phyloP scores from a whole-genome alignment of 1,284 basidiomycete genomes.

The Apiotrichum sp. region DNA sequence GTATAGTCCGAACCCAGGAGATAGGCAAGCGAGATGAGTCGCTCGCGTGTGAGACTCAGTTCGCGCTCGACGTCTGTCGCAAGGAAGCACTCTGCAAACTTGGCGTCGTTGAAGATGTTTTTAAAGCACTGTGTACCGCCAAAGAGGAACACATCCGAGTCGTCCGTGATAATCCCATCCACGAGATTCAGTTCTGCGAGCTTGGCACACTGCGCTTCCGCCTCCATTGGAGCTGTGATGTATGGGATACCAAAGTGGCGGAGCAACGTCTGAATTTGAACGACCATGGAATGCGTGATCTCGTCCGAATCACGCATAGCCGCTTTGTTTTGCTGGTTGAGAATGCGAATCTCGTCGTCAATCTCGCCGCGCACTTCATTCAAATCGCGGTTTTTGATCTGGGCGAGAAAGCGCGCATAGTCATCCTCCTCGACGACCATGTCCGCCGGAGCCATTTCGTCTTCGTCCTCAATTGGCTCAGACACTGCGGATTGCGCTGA shows the following conservation, averaged over 20 bases:
- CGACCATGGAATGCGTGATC: slow-evolving; percentile 87
- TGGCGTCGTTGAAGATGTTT: slow-evolving; percentile 99
- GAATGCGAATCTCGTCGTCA: slow-evolving; percentile 76
- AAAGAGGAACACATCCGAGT: slow-evolving; percentile 98
- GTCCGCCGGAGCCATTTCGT: slow-evolving; percentile 60
- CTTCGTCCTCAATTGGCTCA: slow-evolving; percentile 42
- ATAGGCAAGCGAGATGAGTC: slow-evolving; percentile 83
- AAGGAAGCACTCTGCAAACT: slow-evolving; percentile 95
- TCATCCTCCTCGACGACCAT: slow-evolving; percentile 77
- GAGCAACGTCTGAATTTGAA: slow-evolving; percentile 90
- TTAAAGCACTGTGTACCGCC: slow-evolving; percentile 90
- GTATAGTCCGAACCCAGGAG: slow-evolving; percentile 96
- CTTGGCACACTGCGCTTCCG: slow-evolving; percentile 96
- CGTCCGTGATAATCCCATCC: slow-evolving; percentile 97
- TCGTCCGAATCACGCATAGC: slow-evolving; percentile 93
- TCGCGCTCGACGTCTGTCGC: slow-evolving; percentile 79
- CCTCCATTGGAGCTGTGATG: slow-evolving; percentile 98
- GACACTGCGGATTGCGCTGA: neutral
- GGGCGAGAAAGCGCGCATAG: slow-evolving; percentile 83
- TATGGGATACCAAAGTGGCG: slow-evolving; percentile 95
- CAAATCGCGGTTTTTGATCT: slow-evolving; percentile 76
- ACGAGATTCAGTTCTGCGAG: slow-evolving; percentile 79
- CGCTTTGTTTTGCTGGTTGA: slow-evolving; percentile 77
- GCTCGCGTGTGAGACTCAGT: slow-evolving; percentile 77
- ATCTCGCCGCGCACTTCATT: slow-evolving; percentile 79